Evolutionary conservation across 176 grass and related monocot species (phyloP).

Genomic region (Cymbopogon citratus): DNA sequence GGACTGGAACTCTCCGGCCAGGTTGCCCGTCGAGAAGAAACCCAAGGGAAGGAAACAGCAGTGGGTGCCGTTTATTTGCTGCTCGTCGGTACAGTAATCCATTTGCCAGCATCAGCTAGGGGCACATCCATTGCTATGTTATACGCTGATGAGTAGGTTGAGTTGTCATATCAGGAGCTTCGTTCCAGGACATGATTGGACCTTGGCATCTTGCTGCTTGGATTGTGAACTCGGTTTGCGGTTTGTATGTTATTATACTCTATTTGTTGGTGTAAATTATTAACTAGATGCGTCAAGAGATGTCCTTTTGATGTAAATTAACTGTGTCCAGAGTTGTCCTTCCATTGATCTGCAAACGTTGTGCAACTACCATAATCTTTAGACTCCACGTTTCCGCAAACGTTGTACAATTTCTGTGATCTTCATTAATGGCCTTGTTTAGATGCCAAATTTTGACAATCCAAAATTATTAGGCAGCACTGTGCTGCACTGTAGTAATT

Average conservation of each 20-base stretch:
- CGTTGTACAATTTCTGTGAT: no score
- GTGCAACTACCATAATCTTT: not conserved
- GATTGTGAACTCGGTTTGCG: not conserved
- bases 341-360: not conserved
- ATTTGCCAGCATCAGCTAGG: not conserved
- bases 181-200: not conserved
- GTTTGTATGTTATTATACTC: not conserved
- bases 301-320: constrained; percentile 5
- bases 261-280: constrained; percentile 13
- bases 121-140: not conserved
- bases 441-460: no score
- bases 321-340: not conserved
- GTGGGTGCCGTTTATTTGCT: constrained; percentile 70
- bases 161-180: not conserved
- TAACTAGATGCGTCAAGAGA: not conserved
- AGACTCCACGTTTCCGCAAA: no score
- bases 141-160: not conserved
- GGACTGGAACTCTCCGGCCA: constrained; percentile 63
- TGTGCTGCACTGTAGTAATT: no score
- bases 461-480: no score
- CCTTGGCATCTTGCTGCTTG: not conserved
- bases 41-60: constrained; percentile 42
- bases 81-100: constrained; percentile 37
- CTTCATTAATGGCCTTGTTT: no score
- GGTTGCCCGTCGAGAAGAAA: constrained; percentile 44